Percentiles rank a stretch among this genome's conserved stretches.
Conservation (phyloP, 305 asterid genomes). For the Fraxinus platypoda region DNA sequence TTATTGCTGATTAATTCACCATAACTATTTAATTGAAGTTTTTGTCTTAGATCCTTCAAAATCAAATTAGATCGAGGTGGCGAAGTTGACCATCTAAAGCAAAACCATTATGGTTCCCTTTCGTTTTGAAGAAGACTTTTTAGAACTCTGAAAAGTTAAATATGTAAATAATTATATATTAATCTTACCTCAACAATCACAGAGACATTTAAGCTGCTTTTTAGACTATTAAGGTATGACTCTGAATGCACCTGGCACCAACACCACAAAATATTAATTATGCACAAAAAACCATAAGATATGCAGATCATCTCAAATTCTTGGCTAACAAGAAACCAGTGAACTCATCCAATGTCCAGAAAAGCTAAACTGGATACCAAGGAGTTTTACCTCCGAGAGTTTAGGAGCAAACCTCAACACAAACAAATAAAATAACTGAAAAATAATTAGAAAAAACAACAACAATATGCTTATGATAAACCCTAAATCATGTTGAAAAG, state of each 20-base stretch:
- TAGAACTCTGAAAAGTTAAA: background rate
- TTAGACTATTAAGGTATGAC: slow-evolving; percentile 70
- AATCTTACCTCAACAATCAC: slow-evolving; percentile 72
- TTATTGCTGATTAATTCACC: background rate
- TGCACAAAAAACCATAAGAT: background rate
- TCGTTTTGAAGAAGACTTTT: background rate
- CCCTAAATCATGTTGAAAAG: background rate
- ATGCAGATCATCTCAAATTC: slow-evolving; percentile 2
- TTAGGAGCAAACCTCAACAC: background rate
- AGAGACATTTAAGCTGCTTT: slow-evolving; percentile 68
- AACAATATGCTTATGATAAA: background rate
- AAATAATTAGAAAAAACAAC: background rate
- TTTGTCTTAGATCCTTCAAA: background rate
- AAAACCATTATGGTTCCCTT: background rate
- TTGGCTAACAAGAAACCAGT: background rate
- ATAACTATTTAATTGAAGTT: background rate
- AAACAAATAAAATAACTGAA: background rate
- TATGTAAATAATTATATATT: background rate
- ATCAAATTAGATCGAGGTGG: background rate
- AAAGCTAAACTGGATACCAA: background rate
- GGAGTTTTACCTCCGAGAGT: background rate
- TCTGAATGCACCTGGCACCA: slow-evolving; percentile 87
- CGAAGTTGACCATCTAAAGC: background rate
- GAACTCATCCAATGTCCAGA: background rate
- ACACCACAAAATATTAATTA: slow-evolving; percentile 19